phyloP scores from a whole-genome alignment of 371 early-diverging fungal species.

The Mortierella sp. region DNA sequence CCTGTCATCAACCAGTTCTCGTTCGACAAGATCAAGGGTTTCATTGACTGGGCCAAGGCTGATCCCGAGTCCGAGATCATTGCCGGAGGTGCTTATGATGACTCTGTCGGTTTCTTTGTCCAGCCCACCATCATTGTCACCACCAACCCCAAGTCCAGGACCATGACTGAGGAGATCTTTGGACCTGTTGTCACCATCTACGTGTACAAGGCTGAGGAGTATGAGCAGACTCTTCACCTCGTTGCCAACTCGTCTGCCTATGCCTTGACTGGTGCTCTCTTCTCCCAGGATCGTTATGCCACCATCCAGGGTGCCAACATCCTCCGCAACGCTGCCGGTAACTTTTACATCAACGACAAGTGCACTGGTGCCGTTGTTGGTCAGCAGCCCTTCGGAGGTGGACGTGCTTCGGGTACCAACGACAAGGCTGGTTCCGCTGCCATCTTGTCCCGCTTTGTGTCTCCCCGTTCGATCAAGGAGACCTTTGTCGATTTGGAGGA shows the following conservation, averaged over 20 bases:
- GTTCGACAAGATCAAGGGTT: slow-evolving; percentile 93
- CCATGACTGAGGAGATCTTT: slow-evolving; percentile 96
- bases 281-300: slow-evolving; percentile 89
- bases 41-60: slow-evolving; percentile 81
- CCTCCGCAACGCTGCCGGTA: slow-evolving; percentile 93
- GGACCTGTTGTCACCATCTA: slow-evolving; percentile 97
- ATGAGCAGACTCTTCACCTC: slow-evolving; percentile 76
- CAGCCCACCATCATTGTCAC: slow-evolving; percentile 93
- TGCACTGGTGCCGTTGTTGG: slow-evolving; percentile 98
- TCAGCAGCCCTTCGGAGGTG: slow-evolving; percentile 98
- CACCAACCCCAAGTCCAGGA: slow-evolving; percentile 85
- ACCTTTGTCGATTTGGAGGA: slow-evolving; percentile 85
- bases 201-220: slow-evolving; percentile 86
- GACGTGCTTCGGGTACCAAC: slow-evolving; percentile 95
- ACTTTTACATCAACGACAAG: slow-evolving; percentile 99
- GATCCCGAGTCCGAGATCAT: slow-evolving; percentile 77
- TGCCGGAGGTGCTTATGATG: slow-evolving; percentile 86
- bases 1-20: slow-evolving; percentile 90
- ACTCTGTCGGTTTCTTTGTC: slow-evolving; percentile 90
- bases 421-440: slow-evolving; percentile 92
- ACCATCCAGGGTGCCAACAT: slow-evolving; percentile 77
- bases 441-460: slow-evolving; percentile 87
- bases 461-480: slow-evolving; percentile 97
- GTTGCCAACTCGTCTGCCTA: slow-evolving; percentile 87
- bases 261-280: slow-evolving; percentile 90